Conservation (phyloP, 768 basidiomycete genomes). For the Naganishia randhawae region DNA sequence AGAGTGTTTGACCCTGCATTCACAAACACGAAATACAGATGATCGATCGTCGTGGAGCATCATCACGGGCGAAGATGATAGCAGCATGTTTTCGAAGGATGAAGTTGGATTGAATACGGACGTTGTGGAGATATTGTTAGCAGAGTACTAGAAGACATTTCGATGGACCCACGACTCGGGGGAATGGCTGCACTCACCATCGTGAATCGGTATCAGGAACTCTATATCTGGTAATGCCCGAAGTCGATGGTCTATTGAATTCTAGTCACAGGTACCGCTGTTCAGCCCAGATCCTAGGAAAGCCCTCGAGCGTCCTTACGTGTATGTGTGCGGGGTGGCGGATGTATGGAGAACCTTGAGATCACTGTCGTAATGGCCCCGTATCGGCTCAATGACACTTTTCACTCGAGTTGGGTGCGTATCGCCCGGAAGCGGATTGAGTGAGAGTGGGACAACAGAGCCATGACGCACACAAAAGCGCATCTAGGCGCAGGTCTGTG, state of each 20-base stretch:
- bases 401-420: background rate
- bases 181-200: too few species aligned
- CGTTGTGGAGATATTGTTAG: too few species aligned
- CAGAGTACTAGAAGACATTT: too few species aligned
- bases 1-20: constrained; percentile 48
- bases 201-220: too few species aligned
- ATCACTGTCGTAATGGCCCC: background rate
- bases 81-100: background rate
- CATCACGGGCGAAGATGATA: background rate
- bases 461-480: too few species aligned
- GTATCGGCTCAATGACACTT: background rate
- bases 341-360: background rate
- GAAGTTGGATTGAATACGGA: too few species aligned
- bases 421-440: too few species aligned
- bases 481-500: too few species aligned
- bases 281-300: background rate
- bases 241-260: background rate
- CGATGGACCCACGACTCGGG: too few species aligned
- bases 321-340: background rate
- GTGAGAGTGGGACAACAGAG: too few species aligned
- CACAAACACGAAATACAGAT: background rate
- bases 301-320: background rate
- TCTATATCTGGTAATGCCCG: too few species aligned
- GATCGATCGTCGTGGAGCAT: background rate
- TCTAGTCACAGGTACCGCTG: background rate